phyloP scores from a whole-genome alignment of 768 basidiomycete species.

The Dioszegia aurantiaca region DNA sequence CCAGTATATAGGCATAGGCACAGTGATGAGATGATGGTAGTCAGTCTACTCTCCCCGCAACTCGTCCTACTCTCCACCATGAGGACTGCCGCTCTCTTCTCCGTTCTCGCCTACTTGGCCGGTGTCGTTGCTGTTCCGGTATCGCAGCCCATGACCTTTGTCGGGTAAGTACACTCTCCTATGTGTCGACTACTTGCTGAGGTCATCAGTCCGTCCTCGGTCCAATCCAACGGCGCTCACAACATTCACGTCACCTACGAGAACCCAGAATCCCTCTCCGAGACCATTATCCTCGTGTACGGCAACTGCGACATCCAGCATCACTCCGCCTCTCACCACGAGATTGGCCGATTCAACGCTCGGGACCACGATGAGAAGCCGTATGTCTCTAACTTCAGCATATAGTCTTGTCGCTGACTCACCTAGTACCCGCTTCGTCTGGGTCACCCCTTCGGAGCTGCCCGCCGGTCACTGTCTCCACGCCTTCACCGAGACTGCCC shows the following conservation, averaged over 20 bases:
- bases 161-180: neutral
- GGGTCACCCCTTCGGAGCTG: conserved; percentile 22
- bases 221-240: conserved; percentile 11
- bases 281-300: conserved; percentile 12
- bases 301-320: conserved; percentile 10
- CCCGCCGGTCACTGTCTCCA: conserved; percentile 25
- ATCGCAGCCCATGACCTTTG: conserved; percentile 1
- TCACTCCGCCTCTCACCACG: conserved; percentile 6
- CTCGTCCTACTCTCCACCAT: neutral
- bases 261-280: neutral
- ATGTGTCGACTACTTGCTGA: neutral
- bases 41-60: too few relatives aligned
- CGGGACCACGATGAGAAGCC: conserved; percentile 9
- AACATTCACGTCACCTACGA: conserved; percentile 11
- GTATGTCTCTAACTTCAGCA: neutral
- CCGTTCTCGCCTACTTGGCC: conserved; percentile 2
- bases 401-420: neutral
- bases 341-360: conserved; percentile 9
- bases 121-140: neutral
- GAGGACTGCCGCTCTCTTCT: conserved; percentile 2
- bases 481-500: conserved; percentile 20
- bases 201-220: conserved; percentile 1
- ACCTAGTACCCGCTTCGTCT: conserved; percentile 19
- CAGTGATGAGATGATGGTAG: too few relatives aligned
- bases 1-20: too few relatives aligned